Evolutionary conservation across 257 asterid species (phyloP).

Genomic region (Fraxinus americana): DNA sequence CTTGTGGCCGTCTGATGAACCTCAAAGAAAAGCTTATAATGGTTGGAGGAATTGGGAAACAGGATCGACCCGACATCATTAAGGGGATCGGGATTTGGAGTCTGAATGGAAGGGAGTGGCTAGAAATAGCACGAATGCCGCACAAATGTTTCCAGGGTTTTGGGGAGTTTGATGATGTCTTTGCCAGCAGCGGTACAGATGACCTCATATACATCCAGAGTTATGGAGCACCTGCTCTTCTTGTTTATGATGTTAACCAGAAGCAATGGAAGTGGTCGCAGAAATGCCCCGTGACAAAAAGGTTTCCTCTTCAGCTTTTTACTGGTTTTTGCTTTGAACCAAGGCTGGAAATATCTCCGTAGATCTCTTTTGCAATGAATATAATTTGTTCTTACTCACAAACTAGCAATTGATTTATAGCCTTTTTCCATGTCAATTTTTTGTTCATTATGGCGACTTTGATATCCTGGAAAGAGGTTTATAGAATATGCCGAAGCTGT

Average conservation of each 20-base stretch:
- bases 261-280: conserved; percentile 93
- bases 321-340: conserved; percentile 96
- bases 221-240: conserved; percentile 85
- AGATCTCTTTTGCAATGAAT: conserved; percentile 10
- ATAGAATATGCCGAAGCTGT: conserved; percentile 31
- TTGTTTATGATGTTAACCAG: conserved; percentile 58
- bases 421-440: conserved; percentile 13
- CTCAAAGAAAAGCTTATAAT: conserved; percentile 70
- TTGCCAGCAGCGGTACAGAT: conserved; percentile 86
- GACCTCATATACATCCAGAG: conserved; percentile 89
- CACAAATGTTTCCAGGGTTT: conserved; percentile 87
- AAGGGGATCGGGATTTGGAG: conserved; percentile 96
- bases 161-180: conserved; percentile 95
- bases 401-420: background rate
- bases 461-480: conserved; percentile 30
- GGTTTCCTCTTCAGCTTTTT: conserved; percentile 94
- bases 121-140: conserved; percentile 85
- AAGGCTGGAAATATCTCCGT: conserved; percentile 74
- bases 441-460: conserved; percentile 26
- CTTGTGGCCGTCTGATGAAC: conserved; percentile 93
- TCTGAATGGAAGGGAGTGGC: conserved; percentile 75
- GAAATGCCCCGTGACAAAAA: conserved; percentile 85
- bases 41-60: conserved; percentile 96
- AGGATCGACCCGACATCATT: conserved; percentile 78
- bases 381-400: background rate